Base-by-base conservation (phyloP, 805 yeast species). In the Candida pini region DNA sequence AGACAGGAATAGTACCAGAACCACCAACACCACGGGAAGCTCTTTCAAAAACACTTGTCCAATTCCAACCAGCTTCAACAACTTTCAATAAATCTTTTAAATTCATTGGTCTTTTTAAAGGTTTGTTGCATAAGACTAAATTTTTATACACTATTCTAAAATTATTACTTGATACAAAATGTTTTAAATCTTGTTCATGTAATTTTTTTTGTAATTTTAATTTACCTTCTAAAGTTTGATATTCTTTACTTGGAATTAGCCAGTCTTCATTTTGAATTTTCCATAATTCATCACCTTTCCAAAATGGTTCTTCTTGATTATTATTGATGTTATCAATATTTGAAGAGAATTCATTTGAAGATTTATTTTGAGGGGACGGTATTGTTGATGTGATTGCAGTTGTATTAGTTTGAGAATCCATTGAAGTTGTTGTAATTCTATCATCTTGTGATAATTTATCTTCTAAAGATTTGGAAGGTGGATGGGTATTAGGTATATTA, bases 51-150 rank as follows among this genome's bases (percentile, higher is more conserved):
- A 76, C 74, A 33, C 80, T 86, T 16, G 76, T 76, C 40, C 77
- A 79, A 12, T 71, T 69, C 97, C 97, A 89, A 14, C 96, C 96
- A 4, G 82, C 74, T 48, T 85, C 78, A 27, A 89, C 71, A 17
- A 89, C 73, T 44, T 71, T 71, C 33, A 87, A 54, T 27, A 83
- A 76, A 54, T 87, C 95, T 38, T 65, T 67, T 48, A 90, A 69
- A 56, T 84, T 86, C 60, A 90, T 65, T 12, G 88, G 84, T 36
- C 66, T 66, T 48, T 76, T 79, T 48, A 90, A 67, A 6, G 74
- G 68, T 47, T 78, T 77, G 24, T 80, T 79, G 49, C 81, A 80
- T 28, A 80, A 73, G 18, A 89, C 81, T 47, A 90, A 63, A 43
- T 72, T 72, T 36, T 71, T 71, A 57, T 87, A 90, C 8, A 90